phyloP scores from a whole-genome alignment of 202 grass and related monocot genomes.

The Zizania palustris region DNA sequence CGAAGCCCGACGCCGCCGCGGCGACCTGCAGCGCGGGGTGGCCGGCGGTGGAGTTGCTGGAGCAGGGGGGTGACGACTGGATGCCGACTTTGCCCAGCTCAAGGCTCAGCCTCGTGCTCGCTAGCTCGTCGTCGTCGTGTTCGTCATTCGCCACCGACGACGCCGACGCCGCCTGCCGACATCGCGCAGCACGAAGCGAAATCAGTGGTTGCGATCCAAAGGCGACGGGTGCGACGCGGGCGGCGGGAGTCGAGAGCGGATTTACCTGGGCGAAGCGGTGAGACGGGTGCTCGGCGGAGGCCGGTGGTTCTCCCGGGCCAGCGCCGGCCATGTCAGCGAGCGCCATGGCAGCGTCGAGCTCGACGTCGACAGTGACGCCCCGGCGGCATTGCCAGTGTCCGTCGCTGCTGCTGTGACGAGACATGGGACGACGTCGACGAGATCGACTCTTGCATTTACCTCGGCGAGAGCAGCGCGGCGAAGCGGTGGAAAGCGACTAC shows the following conservation, averaged over 20 bases:
- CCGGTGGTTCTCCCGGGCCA: background rate
- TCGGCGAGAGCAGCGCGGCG: background rate
- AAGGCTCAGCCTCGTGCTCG: conserved; percentile 63
- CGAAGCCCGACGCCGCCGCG: conserved; percentile 12
- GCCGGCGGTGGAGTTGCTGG: conserved; percentile 50
- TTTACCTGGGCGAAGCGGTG: conserved; percentile 13
- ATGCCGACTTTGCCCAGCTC: conserved; percentile 62
- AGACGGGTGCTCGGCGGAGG: background rate
- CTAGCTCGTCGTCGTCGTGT: conserved; percentile 37
- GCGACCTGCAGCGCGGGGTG: background rate
- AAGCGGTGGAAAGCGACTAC: background rate
- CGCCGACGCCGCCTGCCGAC: background rate
- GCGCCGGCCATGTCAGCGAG: conserved; percentile 59
- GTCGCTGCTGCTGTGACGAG: conserved; percentile 41
- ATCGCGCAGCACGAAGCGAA: background rate
- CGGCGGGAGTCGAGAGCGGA: background rate
- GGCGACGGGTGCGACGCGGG: no score
- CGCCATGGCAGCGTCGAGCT: conserved; percentile 69
- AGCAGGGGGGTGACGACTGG: conserved; percentile 44
- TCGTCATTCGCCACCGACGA: background rate
- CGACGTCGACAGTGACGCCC: conserved; percentile 48
- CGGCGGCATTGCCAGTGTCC: conserved; percentile 32
- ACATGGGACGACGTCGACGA: conserved; percentile 20
- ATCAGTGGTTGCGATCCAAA: background rate
- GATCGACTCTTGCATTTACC: background rate